Conservation (phyloP, 192 early-diverging fungal genomes). For the Rhizoclosmatium sp. region DNA sequence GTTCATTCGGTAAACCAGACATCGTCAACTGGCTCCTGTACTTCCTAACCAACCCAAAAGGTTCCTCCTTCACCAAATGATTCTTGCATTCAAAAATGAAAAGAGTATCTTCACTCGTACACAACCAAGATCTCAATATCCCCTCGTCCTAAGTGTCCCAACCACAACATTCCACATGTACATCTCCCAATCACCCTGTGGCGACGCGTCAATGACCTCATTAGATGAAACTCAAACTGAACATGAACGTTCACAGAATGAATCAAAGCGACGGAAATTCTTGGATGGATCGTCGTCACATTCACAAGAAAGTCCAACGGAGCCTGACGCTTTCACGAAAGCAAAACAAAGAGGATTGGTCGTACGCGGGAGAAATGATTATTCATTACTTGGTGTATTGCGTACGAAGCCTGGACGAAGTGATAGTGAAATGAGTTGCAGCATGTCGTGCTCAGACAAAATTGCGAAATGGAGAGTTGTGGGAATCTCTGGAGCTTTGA, state of each 20-base stretch:
- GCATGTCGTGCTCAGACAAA: constrained; percentile 89
- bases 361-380: constrained; percentile 70
- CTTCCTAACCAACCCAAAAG: not conserved
- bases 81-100: not conserved
- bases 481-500: constrained; percentile 76
- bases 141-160: constrained; percentile 29
- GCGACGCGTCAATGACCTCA: constrained; percentile 76
- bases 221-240: constrained; percentile 41
- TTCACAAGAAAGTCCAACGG: constrained; percentile 20
- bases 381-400: constrained; percentile 63
- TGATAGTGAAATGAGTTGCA: constrained; percentile 75
- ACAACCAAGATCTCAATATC: not conserved
- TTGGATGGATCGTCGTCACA: constrained; percentile 40
- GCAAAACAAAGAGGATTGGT: not conserved
- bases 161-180: constrained; percentile 71
- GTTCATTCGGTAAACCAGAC: not conserved
- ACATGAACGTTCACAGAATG: constrained; percentile 43
- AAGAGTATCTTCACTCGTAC: constrained; percentile 44
- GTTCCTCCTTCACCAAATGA: constrained; percentile 7
- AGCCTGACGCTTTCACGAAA: not conserved
- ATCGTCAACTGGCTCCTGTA: no score
- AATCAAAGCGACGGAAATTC: constrained; percentile 52
- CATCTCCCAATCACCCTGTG: constrained; percentile 81
- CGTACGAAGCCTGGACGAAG: constrained; percentile 78
- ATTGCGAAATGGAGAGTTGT: constrained; percentile 87